phyloP scores from a whole-genome alignment of 148 eudicot species.

The Vaccinium corymbosum region DNA sequence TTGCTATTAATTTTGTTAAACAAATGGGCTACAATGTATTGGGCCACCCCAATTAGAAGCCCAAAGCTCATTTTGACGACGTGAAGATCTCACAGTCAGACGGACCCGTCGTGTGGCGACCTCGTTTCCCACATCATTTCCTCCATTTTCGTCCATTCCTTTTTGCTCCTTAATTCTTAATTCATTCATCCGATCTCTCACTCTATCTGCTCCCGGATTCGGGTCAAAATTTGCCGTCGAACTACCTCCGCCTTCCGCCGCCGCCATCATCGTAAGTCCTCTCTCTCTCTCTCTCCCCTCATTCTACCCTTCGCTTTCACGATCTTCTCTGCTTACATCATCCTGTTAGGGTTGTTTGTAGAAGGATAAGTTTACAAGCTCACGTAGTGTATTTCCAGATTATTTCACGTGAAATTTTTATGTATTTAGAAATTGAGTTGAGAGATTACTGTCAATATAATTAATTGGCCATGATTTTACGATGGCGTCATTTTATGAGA shows the following conservation, averaged over 20 bases:
- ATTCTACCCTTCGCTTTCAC: background rate
- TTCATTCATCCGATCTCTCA: background rate
- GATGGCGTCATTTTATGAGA: background rate
- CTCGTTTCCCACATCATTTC: background rate
- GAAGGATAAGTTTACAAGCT: background rate
- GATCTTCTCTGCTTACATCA: background rate
- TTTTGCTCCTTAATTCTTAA: background rate
- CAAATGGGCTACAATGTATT: too few species aligned
- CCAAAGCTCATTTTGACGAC: background rate
- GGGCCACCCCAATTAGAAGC: background rate
- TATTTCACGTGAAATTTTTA: background rate
- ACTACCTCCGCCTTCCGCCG: constrained; percentile 9
- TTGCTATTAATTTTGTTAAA: too few species aligned
- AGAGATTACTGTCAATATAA: background rate
- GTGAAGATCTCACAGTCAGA: background rate
- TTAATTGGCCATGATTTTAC: background rate
- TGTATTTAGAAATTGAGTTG: background rate
- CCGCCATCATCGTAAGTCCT: background rate
- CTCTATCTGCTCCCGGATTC: background rate
- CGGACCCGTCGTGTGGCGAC: background rate
- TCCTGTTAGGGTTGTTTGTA: background rate
- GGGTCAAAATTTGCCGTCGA: background rate
- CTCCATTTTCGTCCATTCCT: background rate
- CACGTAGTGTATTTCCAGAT: background rate
- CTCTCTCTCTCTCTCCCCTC: background rate